Percentiles rank a stretch among this genome's conserved stretches.
These are phyloP conservation scores for Bisporella sp. DNA, from an alignment of 2,329 filamentous ascomycete species.

Conservation along the genomic window DNA sequence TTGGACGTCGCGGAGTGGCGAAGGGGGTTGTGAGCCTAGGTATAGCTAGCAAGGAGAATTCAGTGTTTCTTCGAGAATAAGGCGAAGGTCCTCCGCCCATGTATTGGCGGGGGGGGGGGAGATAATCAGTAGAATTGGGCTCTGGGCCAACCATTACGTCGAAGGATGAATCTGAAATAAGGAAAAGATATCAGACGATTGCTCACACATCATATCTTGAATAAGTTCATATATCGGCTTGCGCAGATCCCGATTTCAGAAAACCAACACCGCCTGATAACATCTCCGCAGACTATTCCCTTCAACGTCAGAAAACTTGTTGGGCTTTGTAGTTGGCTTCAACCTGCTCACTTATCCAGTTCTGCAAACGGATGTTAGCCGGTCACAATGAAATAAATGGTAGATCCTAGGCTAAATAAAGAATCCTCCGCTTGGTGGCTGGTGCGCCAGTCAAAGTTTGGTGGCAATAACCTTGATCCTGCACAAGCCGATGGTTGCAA, in stretches of 20 bases:
- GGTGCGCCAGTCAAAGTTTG: conserved; percentile 20
- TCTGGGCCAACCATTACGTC: too few relatives aligned
- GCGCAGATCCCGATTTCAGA: conserved; percentile 2
- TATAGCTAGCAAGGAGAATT: too few relatives aligned
- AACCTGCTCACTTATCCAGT: conserved; percentile 25
- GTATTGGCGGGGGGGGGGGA: too few relatives aligned
- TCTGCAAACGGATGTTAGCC: conserved; percentile 25
- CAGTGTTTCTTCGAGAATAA: too few relatives aligned
- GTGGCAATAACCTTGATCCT: conserved; percentile 19
- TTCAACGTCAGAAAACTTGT: conserved; percentile 25
- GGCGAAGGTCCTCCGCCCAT: too few relatives aligned
- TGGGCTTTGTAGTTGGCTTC: conserved; percentile 18
- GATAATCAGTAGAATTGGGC: too few relatives aligned
- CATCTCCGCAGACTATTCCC: conserved; percentile 19
- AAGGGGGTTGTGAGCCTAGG: too few relatives aligned
- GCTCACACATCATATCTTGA: background rate
- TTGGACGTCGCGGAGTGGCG: too few relatives aligned
- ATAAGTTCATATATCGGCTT: background rate
- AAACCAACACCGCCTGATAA: conserved; percentile 27
- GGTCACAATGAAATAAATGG: conserved; percentile 30
- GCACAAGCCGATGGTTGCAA: conserved; percentile 17
- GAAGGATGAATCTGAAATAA: too few relatives aligned
- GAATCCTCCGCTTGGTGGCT: conserved; percentile 24
- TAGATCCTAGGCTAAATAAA: conserved; percentile 29
- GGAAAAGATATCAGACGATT: too few relatives aligned